A percentile compares a stretch with the other conserved stretches of the same genome.
Conservation (phyloP, 176 grass and related monocot genomes). For the Triticum timopheevii region DNA sequence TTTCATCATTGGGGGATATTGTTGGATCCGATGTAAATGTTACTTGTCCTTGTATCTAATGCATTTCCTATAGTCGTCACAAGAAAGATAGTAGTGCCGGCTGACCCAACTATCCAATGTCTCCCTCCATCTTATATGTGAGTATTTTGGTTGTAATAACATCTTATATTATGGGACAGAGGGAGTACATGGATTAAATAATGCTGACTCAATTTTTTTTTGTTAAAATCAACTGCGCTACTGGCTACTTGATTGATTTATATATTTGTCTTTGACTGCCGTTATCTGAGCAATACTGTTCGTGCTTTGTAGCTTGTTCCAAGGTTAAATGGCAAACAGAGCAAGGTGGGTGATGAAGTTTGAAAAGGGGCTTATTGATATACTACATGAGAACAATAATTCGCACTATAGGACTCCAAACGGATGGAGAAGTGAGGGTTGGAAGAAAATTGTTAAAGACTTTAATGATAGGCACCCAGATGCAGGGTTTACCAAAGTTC, state of each 20-base stretch:
- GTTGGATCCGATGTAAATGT: not conserved
- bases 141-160: too few species aligned
- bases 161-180: too few species aligned
- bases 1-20: not conserved
- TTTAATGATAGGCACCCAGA: conserved; percentile 47
- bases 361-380: conserved; percentile 48
- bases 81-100: not conserved
- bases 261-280: not conserved
- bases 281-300: not conserved
- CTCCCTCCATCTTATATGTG: too few species aligned
- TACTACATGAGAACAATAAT: conserved; percentile 47
- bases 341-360: conserved; percentile 55
- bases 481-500: conserved; percentile 49
- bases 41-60: not conserved
- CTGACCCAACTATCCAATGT: not conserved
- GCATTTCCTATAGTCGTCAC: not conserved
- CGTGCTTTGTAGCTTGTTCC: not conserved
- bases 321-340: conserved; percentile 43
- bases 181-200: not conserved
- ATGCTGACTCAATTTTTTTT: not conserved
- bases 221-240: conserved; percentile 2
- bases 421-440: conserved; percentile 49
- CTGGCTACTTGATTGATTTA: not conserved
- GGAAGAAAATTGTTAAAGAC: conserved; percentile 45
- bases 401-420: conserved; percentile 39